Conservation (phyloP, 164 flowering plant genomes). For the Umbellularia californica region DNA sequence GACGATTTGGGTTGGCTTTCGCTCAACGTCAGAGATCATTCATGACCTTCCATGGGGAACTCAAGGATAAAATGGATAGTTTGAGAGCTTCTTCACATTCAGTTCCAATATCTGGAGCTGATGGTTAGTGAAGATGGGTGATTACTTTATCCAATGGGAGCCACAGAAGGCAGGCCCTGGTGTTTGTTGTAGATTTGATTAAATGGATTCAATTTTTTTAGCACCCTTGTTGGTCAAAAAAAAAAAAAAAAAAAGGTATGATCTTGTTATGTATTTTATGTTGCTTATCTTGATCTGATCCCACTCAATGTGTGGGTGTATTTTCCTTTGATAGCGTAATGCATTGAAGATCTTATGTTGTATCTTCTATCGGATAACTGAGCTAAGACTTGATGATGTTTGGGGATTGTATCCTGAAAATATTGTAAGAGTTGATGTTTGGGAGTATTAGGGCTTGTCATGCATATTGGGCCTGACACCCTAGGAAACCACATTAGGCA, state of each 20-base stretch:
- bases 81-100: constrained; percentile 13
- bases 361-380: too few species aligned
- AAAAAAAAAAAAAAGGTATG: neutral
- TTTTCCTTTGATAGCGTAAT: too few species aligned
- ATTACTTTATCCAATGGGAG: neutral
- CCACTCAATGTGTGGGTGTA: too few species aligned
- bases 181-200: neutral
- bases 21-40: constrained; percentile 50
- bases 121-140: neutral
- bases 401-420: too few species aligned
- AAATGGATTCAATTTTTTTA: neutral
- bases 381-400: too few species aligned
- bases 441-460: too few species aligned
- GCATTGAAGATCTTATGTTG: too few species aligned
- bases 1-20: constrained; percentile 53
- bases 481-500: too few species aligned
- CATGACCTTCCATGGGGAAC: constrained; percentile 47
- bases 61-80: constrained; percentile 50
- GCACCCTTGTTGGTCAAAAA: neutral
- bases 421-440: too few species aligned
- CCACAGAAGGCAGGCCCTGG: neutral
- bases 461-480: too few species aligned
- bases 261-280: neutral
- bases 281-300: neutral
- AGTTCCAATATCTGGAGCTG: neutral